Evolutionary conservation across 345 rosid genomes (phyloP).

Genomic region (Mangifera indica): DNA sequence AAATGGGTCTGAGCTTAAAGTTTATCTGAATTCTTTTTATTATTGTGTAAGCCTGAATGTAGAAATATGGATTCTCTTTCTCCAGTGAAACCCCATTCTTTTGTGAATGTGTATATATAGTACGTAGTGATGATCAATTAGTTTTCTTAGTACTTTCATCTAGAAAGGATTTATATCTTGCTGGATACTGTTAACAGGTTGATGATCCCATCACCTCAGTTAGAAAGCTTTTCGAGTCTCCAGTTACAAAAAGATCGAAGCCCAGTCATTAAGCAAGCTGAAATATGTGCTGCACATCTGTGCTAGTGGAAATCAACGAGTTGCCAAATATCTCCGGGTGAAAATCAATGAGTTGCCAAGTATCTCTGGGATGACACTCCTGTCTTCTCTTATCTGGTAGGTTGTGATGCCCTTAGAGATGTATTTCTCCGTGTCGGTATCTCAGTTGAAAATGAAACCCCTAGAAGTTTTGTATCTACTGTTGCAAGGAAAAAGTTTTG

Average conservation of each 20-base stretch:
- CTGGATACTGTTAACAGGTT: constrained; percentile 38
- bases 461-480: neutral
- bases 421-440: too few species aligned
- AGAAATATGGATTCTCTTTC: neutral
- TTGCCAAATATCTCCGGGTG: neutral
- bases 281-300: constrained; percentile 17
- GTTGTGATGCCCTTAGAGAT: neutral
- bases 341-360: neutral
- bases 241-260: constrained; percentile 52
- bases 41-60: neutral
- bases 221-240: constrained; percentile 64
- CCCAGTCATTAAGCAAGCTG: constrained; percentile 31
- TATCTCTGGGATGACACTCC: neutral
- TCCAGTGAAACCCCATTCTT: neutral
- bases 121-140: neutral
- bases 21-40: constrained; percentile 2
- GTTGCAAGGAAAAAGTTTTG: constrained; percentile 4
- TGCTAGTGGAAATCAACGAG: constrained; percentile 5
- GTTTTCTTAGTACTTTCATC: neutral
- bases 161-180: neutral
- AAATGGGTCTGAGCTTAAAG: neutral
- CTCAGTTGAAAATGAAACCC: neutral
- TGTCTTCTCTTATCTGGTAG: neutral
- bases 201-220: constrained; percentile 77
- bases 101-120: neutral